Conservation (phyloP, 2,329 filamentous ascomycete species). For the Fusarium torreyae region DNA sequence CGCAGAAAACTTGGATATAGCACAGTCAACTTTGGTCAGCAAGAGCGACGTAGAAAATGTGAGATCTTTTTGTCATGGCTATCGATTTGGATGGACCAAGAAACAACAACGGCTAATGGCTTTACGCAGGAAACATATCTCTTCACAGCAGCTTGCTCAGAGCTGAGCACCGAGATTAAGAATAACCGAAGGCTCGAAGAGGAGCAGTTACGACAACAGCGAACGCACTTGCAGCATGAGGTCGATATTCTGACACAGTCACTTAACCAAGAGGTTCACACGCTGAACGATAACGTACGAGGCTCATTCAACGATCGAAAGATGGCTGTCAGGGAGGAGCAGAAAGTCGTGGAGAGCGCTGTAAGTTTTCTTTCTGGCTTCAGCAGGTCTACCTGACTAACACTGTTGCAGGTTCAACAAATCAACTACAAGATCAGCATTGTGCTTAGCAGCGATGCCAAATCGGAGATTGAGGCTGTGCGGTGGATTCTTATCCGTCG, state of each 20-base stretch:
- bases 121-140: constrained; percentile 82
- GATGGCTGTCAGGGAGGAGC: constrained; percentile 91
- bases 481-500: constrained; percentile 85
- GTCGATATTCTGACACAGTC: constrained; percentile 92
- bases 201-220: constrained; percentile 85
- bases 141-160: constrained; percentile 93
- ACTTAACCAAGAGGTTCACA: constrained; percentile 85
- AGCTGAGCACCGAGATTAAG: constrained; percentile 88
- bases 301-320: constrained; percentile 97
- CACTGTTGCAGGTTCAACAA: constrained; percentile 79
- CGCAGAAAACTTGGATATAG: constrained; percentile 83
- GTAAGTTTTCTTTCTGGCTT: constrained; percentile 61
- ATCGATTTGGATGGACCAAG: not conserved
- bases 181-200: constrained; percentile 83
- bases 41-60: constrained; percentile 93
- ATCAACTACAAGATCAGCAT: constrained; percentile 98
- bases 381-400: constrained; percentile 20
- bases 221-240: constrained; percentile 91
- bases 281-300: constrained; percentile 90
- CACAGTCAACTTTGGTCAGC: constrained; percentile 84
- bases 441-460: constrained; percentile 87
- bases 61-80: constrained; percentile 17
- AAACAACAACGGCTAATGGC: constrained; percentile 29
- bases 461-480: constrained; percentile 91
- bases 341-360: constrained; percentile 85